These are phyloP conservation scores for Aspergillus biplanus DNA, from an alignment of 495 filamentous ascomycete species.

Conservation along the genomic window DNA sequence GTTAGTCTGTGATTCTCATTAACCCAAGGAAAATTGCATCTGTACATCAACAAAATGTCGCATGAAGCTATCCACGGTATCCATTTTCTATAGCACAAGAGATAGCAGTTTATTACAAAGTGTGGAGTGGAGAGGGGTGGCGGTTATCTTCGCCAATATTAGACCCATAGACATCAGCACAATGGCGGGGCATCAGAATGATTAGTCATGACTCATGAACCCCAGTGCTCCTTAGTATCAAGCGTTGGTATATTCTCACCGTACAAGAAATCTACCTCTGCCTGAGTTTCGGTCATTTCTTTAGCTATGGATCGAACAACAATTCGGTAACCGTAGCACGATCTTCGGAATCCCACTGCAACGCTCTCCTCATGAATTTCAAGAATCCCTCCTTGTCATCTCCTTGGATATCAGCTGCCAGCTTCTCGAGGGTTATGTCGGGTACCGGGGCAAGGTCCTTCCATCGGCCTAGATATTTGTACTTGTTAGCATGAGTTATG, in stretches of 20 bases:
- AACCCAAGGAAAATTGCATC: background rate
- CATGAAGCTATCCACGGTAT: too few species aligned
- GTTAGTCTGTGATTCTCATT: background rate
- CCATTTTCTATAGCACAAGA: too few species aligned
- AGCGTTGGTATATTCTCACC: too few species aligned
- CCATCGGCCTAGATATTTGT: conserved; percentile 22
- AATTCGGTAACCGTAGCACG: conserved; percentile 43
- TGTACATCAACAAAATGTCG: background rate
- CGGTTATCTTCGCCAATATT: too few species aligned
- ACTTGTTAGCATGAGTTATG: too few species aligned
- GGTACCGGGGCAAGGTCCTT: conserved; percentile 25
- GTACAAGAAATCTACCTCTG: background rate
- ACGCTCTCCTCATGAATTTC: conserved; percentile 38
- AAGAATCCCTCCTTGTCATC: conserved; percentile 41
- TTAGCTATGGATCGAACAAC: conserved; percentile 45
- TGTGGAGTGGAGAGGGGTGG: too few species aligned
- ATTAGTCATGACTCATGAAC: too few species aligned
- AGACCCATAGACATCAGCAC: too few species aligned
- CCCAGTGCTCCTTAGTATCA: too few species aligned
- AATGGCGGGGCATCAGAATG: too few species aligned
- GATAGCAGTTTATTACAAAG: too few species aligned
- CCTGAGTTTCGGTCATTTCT: conserved; percentile 17
- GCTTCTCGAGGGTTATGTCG: conserved; percentile 22
- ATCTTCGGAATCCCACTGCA: conserved; percentile 48
- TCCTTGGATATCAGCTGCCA: conserved; percentile 24